Evolutionary conservation across 2,329 filamentous ascomycete genomes (phyloP), one percentile per base, ranked within the genome.

Genomic region (Colletotrichum sp.): DNA sequence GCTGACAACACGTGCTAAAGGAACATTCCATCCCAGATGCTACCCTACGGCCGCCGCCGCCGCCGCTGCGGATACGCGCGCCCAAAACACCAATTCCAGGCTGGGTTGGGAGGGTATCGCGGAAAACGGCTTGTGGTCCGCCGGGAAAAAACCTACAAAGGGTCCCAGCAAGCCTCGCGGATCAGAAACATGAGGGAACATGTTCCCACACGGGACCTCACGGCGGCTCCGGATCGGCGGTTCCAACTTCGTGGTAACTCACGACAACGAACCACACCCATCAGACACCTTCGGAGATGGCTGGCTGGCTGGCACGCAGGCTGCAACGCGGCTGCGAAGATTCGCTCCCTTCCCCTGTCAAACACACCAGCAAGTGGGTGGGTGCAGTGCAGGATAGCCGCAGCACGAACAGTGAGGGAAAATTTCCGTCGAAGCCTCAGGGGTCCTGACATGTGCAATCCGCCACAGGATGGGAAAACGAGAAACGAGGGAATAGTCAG

Each of bases 141-240:
- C 36, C 28, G 32, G 32, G 19, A 9, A 19, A 34, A 27, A 64
- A 52, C n/a, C n/a, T 52, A 52, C 44, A 52, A 44, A 64, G 34
- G 61, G 63, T 32, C 36, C 15, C 22, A 39, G 48, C 16, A n/a
- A 25, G 16, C 36, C 36, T 71, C 69, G 60, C 60, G 64, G 13
- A 68, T 55, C 30, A 59, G 70, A 55, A 68, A 68, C 48, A 60
- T 39, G 28, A 44, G 25, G 27, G 27, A 28, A 59, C 22, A 22
- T 32, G 19, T 36, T 16, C 57, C 61, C 39, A 55, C 28, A 44
- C 67, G 32, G 67, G 69, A 48, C 68, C 68, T 44, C 68, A 44
- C 70, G 68, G 72, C 68, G 72, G 72, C 68, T 75, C 68, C 72
- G 63, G 69, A 75, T 75, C 70, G 64, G 44, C 73, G 69, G 73